phyloP scores from a whole-genome alignment of 1,284 basidiomycete genomes.

The Apiotrichum akiyoshidainum region DNA sequence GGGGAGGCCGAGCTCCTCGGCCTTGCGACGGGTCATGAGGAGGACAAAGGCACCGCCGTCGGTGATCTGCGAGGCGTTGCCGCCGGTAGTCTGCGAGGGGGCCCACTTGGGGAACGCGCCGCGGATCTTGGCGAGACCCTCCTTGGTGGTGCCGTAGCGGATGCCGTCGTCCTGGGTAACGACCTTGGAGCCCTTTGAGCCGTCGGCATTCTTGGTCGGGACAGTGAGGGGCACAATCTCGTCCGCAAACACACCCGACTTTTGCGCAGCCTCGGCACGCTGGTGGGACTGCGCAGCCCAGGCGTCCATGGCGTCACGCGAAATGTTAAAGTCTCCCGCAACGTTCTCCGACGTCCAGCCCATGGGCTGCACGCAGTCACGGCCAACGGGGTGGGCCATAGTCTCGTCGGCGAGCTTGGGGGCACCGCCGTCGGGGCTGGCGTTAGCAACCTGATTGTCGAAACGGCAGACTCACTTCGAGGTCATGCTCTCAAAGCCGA shows the following conservation, averaged over 20 bases:
- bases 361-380: slow-evolving; percentile 93
- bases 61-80: slow-evolving; percentile 88
- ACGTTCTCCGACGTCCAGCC: slow-evolving; percentile 97
- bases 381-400: slow-evolving; percentile 70
- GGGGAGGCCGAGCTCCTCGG: slow-evolving; percentile 82
- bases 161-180: slow-evolving; percentile 90
- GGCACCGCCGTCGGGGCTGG: slow-evolving; percentile 74
- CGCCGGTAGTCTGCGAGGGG: slow-evolving; percentile 69
- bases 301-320: slow-evolving; percentile 77
- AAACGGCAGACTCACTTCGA: slow-evolving; percentile 56
- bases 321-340: slow-evolving; percentile 72
- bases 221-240: slow-evolving; percentile 86
- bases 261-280: slow-evolving; percentile 81
- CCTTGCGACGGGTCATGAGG: slow-evolving; percentile 77
- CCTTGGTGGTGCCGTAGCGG: slow-evolving; percentile 81
- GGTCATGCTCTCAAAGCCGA: slow-evolving; percentile 95
- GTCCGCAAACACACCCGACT: slow-evolving; percentile 82
- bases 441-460: slow-evolving; percentile 60
- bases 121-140: slow-evolving; percentile 84
- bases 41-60: slow-evolving; percentile 95
- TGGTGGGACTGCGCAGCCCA: slow-evolving; percentile 76
- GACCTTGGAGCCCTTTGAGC: slow-evolving; percentile 59
- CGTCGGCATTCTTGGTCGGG: slow-evolving; percentile 23
- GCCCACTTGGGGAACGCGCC: slow-evolving; percentile 86
- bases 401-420: slow-evolving; percentile 69